These are phyloP conservation scores for Ceratocystis papillata DNA, from an alignment of 2,329 filamentous ascomycete genomes.

Conservation along the genomic window DNA sequence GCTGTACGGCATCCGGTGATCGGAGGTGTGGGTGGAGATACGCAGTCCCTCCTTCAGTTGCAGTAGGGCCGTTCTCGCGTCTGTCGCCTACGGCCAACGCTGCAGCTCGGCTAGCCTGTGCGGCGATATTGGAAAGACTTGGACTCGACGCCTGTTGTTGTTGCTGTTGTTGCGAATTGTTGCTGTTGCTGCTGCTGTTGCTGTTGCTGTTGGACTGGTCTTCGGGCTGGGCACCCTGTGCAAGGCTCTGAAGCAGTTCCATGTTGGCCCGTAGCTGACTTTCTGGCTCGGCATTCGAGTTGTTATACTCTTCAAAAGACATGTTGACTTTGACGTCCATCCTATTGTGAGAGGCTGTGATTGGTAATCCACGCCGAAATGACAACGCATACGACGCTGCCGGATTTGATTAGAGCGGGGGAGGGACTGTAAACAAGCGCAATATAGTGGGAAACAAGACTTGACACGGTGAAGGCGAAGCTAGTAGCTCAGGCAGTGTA, in stretches of 20 bases:
- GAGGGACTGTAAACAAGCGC: neutral
- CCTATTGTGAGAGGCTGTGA: neutral
- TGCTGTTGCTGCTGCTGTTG: neutral
- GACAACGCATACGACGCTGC: neutral
- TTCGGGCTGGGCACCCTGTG: constrained; percentile 15
- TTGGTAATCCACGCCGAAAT: neutral
- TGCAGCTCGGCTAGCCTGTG: constrained; percentile 16
- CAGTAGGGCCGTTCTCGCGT: neutral
- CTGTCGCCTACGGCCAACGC: neutral
- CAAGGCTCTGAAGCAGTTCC: constrained; percentile 21
- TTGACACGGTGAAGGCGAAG: neutral
- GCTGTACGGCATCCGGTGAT: neutral
- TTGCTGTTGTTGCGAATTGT: neutral
- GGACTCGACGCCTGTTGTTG: neutral
- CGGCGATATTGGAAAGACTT: constrained; percentile 16
- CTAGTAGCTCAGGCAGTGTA: neutral
- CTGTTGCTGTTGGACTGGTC: neutral
- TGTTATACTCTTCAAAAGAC: constrained; percentile 18
- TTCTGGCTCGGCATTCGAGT: constrained; percentile 13
- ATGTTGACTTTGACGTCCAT: constrained; percentile 17
- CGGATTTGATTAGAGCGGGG: neutral
- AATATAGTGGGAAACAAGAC: neutral
- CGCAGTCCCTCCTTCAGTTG: neutral
- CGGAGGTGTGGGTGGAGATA: constrained; percentile 13
- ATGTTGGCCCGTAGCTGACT: constrained; percentile 21